A percentile compares a stretch with the other conserved stretches of the same genome.
phyloP scores from a whole-genome alignment of 2,329 filamentous ascomycete species.

The Penicillium sp. region DNA sequence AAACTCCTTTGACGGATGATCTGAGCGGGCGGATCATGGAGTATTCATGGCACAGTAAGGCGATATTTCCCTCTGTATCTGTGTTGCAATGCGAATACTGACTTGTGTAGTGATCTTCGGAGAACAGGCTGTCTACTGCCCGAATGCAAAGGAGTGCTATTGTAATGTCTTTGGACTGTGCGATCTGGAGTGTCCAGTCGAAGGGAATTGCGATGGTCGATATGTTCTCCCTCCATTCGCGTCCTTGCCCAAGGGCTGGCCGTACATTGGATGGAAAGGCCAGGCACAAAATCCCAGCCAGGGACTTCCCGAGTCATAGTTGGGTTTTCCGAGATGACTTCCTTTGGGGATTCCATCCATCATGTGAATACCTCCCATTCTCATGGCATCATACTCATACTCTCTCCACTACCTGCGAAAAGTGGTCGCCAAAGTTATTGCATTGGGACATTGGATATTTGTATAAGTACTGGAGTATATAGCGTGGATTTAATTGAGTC shows the following conservation, averaged over 20 bases:
- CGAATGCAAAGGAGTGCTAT: slow-evolving; percentile 65
- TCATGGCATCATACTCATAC: too few species aligned
- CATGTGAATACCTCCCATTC: too few species aligned
- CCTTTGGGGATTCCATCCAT: too few species aligned
- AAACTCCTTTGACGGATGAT: slow-evolving; percentile 53
- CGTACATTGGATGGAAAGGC: slow-evolving; percentile 57
- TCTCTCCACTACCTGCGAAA: too few species aligned
- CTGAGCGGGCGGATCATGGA: slow-evolving; percentile 60
- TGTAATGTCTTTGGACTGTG: slow-evolving; percentile 70
- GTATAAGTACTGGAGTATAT: slow-evolving; percentile 5
- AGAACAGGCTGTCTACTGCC: slow-evolving; percentile 63
- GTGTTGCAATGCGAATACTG: neutral
- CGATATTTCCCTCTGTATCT: neutral
- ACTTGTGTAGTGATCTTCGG: slow-evolving; percentile 59
- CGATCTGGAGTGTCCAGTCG: slow-evolving; percentile 45
- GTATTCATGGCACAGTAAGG: slow-evolving; percentile 64
- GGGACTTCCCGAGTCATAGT: slow-evolving; percentile 35
- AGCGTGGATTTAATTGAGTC: neutral
- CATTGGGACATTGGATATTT: neutral
- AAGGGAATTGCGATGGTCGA: slow-evolving; percentile 57
- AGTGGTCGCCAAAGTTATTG: neutral
- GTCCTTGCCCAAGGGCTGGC: slow-evolving; percentile 66
- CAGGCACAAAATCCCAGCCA: slow-evolving; percentile 39
- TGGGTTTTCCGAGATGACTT: too few species aligned
- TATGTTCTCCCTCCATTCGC: slow-evolving; percentile 64